These are phyloP conservation scores for Cercospora sojina DNA, from an alignment of 2,329 filamentous ascomycete species.

Conservation along the genomic window DNA sequence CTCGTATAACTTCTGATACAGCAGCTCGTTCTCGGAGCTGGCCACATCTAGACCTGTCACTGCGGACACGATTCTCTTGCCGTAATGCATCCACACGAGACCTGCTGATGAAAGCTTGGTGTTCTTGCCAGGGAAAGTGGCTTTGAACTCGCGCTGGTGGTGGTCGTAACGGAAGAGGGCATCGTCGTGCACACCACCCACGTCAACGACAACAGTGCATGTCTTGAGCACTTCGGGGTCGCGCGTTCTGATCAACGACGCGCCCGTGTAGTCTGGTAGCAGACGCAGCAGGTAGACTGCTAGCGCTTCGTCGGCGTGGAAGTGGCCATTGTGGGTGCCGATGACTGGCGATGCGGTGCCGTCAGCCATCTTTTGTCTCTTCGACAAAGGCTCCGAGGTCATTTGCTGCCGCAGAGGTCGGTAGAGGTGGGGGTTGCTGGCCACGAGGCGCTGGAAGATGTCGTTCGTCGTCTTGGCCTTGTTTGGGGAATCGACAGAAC, in stretches of 20 bases:
- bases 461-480: constrained; percentile 13
- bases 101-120: constrained; percentile 95
- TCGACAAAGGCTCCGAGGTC: constrained; percentile 51
- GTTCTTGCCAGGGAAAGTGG: constrained; percentile 75
- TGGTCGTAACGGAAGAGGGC: constrained; percentile 82
- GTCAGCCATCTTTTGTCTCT: constrained; percentile 76
- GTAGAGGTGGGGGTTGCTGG: constrained; percentile 20
- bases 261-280: constrained; percentile 74
- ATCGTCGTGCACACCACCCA: constrained; percentile 91
- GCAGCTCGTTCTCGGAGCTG: constrained; percentile 65
- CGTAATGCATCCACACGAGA: constrained; percentile 94
- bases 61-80: constrained; percentile 74
- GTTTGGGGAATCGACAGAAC: constrained; percentile 3
- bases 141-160: constrained; percentile 88
- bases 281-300: constrained; percentile 93
- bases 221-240: constrained; percentile 73
- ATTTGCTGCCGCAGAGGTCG: constrained; percentile 22
- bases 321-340: constrained; percentile 96
- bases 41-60: constrained; percentile 61
- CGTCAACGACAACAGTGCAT: constrained; percentile 95
- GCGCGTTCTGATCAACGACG: constrained; percentile 79
- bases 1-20: constrained; percentile 88
- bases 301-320: constrained; percentile 97
- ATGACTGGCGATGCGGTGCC: constrained; percentile 53
- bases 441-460: constrained; percentile 16